Percentiles rank a stretch among this genome's conserved stretches.
phyloP scores from a whole-genome alignment of 306 rosid species.

The Trifolium repens region DNA sequence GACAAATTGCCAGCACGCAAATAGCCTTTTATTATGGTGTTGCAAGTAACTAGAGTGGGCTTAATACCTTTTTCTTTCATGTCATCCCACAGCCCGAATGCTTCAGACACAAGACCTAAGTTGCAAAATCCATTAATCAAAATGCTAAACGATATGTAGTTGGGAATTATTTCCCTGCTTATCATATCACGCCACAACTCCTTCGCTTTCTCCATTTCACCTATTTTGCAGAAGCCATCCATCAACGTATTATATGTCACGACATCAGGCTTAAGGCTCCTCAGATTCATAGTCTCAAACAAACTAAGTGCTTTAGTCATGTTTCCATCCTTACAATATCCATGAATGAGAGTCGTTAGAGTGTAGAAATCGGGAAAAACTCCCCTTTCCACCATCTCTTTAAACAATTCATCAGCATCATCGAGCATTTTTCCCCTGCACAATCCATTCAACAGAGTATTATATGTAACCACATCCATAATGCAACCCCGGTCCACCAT shows the following conservation, averaged over 20 bases:
- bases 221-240: constrained; percentile 86
- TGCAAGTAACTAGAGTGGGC: constrained; percentile 73
- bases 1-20: constrained; percentile 64
- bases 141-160: constrained; percentile 70
- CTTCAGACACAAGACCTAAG: constrained; percentile 67
- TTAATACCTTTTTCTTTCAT: constrained; percentile 78
- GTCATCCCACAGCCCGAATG: constrained; percentile 75
- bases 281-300: constrained; percentile 61
- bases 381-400: constrained; percentile 89
- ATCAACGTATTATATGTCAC: constrained; percentile 82
- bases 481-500: constrained; percentile 76
- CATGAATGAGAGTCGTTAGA: constrained; percentile 81
- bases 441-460: constrained; percentile 81
- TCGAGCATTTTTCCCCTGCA: constrained; percentile 71
- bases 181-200: constrained; percentile 80
- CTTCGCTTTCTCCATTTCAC: constrained; percentile 79
- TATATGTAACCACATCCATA: constrained; percentile 80
- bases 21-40: constrained; percentile 78
- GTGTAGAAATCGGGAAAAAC: constrained; percentile 87
- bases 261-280: constrained; percentile 79
- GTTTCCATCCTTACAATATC: constrained; percentile 78
- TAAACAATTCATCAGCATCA: constrained; percentile 72
- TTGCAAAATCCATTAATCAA: constrained; percentile 83
- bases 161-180: constrained; percentile 59
- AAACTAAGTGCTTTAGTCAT: constrained; percentile 68